Base-by-base conservation (phyloP, 805 yeast genomes). In the Candida corydali region DNA sequence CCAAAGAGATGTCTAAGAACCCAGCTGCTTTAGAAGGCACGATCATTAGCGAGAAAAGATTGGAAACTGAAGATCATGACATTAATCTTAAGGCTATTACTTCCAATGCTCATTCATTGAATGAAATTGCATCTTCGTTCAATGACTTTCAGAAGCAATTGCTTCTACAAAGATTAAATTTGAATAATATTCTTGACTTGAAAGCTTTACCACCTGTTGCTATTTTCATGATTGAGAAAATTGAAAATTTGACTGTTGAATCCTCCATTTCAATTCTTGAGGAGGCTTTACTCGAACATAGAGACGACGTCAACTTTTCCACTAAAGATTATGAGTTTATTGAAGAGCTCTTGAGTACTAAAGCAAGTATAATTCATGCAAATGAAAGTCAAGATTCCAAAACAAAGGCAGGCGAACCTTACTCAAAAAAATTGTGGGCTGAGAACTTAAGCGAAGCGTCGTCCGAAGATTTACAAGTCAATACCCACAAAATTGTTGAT, bases 271-370 rank as follows among this genome's bases (percentile, higher is more conserved):
- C 38, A 9, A 55, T 61, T 25, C 52, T 63, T 32, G 49, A 55
- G 27, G 54, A 49, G 10, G 49, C 58, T 3, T 28, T 61, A 20
- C 53, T 37, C 2, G 59, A 54, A 2, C 63, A 59, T 33, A 39
- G 44, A 1, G 57, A 45, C 10, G 70, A 65, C 38, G 56, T 56
- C 29, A 65, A 65, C 40, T 52, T 61, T 38, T 62, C 65, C 3
- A 32, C 50, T 3, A 44, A 41, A 6, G 68, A 57, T 25, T 55
- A 45, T 32, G 57, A 48, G 3, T 51, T 55, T 18, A 45, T 54
- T 20, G 52, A 51, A 42, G 43, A 41, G 11, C 38, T 49, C 28
- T 45, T 49, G 9, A 43, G 29, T 8, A 19, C 23, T 7, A 6
- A 5, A 4, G 10, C 8, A 14, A 5, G 2, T 12, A 12, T 28